Evolutionary conservation across 352 stramenopile species (phyloP).

Genomic region (Chrysophaeum taylorii): DNA sequence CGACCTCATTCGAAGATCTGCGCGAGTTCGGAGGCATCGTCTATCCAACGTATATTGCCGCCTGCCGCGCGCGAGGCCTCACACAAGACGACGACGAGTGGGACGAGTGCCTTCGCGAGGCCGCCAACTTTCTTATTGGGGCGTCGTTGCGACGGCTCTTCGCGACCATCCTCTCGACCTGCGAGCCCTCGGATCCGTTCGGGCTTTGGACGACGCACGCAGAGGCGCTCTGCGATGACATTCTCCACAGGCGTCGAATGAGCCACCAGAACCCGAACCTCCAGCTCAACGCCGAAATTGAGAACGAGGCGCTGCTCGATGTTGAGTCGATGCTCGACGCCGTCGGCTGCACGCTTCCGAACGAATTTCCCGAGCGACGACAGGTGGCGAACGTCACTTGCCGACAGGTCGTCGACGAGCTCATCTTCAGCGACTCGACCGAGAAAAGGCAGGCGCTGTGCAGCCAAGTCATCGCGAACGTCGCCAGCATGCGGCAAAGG

Average conservation of each 20-base stretch:
- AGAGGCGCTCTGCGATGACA: not conserved
- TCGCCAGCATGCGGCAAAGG: not conserved
- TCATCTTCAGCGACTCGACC: not conserved
- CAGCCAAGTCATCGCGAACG: not conserved
- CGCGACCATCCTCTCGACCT: not conserved
- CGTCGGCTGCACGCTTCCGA: not conserved
- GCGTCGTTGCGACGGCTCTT: not conserved
- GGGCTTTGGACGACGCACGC: not conserved
- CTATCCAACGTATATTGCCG: not conserved
- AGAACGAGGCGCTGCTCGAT: too few species aligned
- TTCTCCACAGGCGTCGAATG: not conserved
- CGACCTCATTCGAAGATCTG: not conserved
- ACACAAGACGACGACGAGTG: not conserved
- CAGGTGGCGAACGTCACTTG: too few species aligned
- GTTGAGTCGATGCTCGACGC: not conserved
- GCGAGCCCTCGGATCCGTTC: not conserved
- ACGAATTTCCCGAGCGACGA: too few species aligned
- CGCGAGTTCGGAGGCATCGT: not conserved
- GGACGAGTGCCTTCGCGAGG: not conserved
- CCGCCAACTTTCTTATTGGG: not conserved
- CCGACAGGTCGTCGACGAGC: not conserved
- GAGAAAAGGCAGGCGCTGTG: not conserved
- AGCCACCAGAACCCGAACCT: too few species aligned
- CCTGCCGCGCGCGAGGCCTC: not conserved
- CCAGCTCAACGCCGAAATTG: too few species aligned